A percentile compares a stretch with the other conserved stretches of the same genome.
Conservation (phyloP, 805 yeast genomes). For the Metschnikowia matae region DNA sequence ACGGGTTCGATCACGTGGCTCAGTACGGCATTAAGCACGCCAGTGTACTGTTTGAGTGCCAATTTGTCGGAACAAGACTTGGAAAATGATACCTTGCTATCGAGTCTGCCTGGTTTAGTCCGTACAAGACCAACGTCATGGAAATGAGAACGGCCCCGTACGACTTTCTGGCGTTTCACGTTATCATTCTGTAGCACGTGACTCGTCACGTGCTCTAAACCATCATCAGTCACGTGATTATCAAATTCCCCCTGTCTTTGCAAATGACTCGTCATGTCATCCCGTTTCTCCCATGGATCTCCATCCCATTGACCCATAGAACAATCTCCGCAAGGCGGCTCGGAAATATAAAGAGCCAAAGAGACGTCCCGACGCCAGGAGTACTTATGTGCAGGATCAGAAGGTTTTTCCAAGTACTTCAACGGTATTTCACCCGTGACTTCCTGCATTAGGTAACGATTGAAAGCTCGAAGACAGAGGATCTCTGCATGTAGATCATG, state of each 20-base stretch:
- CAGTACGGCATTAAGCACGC: constrained; percentile 48
- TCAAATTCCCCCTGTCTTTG: background rate
- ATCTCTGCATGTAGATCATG: constrained; percentile 95
- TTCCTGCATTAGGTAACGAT: constrained; percentile 53
- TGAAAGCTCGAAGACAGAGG: constrained; percentile 66
- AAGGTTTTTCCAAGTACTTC: constrained; percentile 9
- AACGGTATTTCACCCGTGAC: constrained; percentile 15
- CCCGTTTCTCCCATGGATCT: constrained; percentile 10
- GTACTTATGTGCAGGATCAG: constrained; percentile 16
- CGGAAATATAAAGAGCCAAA: constrained; percentile 63
- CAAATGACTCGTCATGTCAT: background rate
- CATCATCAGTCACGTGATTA: constrained; percentile 3
- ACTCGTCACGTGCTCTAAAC: too few species aligned
- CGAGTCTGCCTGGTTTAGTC: constrained; percentile 89
- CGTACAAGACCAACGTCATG: constrained; percentile 61
- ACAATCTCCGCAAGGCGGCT: constrained; percentile 89
- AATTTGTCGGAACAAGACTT: constrained; percentile 91
- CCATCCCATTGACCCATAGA: constrained; percentile 47
- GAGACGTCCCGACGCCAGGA: constrained; percentile 23
- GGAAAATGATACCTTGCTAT: constrained; percentile 65
- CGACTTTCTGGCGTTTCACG: constrained; percentile 13
- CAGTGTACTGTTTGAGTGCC: constrained; percentile 55
- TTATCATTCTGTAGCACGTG: too few species aligned
- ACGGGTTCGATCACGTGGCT: constrained; percentile 31
- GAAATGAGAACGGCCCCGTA: constrained; percentile 64